Conservation (phyloP, 257 asterid genomes). For the Voacanga thouarsii region DNA sequence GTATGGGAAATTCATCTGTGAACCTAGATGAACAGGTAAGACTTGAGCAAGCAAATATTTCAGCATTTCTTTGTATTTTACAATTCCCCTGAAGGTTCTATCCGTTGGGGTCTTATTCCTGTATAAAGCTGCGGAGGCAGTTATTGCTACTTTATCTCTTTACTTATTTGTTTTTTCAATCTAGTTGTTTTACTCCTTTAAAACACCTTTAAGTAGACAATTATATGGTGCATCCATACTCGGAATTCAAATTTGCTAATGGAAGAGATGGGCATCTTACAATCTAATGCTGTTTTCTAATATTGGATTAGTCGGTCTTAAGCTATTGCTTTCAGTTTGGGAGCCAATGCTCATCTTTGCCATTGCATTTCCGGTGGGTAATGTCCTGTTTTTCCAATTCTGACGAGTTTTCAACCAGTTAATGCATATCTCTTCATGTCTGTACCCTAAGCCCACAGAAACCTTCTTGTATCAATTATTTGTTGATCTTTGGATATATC, state of each 20-base stretch:
- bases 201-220: background rate
- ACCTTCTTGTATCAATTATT: background rate
- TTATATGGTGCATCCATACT: background rate
- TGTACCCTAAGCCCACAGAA: background rate
- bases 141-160: background rate
- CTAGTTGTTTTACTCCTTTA: background rate
- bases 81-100: background rate
- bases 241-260: background rate
- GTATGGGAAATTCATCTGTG: conserved; percentile 15
- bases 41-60: conserved; percentile 24
- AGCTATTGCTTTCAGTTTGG: background rate
- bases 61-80: background rate
- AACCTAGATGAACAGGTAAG: conserved; percentile 32
- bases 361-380: background rate
- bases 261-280: background rate
- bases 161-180: background rate
- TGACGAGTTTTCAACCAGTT: background rate
- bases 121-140: background rate
- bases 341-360: background rate
- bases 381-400: background rate
- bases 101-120: background rate
- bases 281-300: background rate
- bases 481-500: background rate
- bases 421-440: background rate
- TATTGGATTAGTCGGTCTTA: background rate